phyloP scores from a whole-genome alignment of 805 yeast species.

The Maudiozyma turicensis region DNA sequence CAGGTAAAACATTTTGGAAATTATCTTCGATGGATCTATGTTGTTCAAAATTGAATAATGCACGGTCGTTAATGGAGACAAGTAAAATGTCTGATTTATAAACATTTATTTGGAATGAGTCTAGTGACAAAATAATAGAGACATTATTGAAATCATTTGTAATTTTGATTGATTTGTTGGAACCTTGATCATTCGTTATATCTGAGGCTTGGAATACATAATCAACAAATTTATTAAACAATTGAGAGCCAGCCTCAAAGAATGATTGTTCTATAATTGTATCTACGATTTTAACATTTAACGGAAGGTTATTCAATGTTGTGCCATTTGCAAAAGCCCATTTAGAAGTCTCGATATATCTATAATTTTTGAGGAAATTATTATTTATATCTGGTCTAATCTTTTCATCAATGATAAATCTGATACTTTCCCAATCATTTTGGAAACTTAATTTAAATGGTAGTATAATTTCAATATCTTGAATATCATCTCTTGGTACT shows the following conservation, averaged over 20 bases:
- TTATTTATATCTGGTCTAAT: slow-evolving; percentile 28
- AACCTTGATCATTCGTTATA: slow-evolving; percentile 5
- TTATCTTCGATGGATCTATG: slow-evolving; percentile 42
- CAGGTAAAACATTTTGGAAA: slow-evolving; percentile 36
- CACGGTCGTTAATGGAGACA: slow-evolving; percentile 56
- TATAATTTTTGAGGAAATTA: slow-evolving; percentile 30
- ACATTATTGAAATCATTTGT: slow-evolving; percentile 24
- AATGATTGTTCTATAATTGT: no score
- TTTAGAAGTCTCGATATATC: slow-evolving; percentile 51
- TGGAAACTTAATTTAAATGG: slow-evolving; percentile 52
- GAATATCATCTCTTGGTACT: slow-evolving; percentile 22
- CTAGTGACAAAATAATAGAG: slow-evolving; percentile 11
- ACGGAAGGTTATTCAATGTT: neutral
- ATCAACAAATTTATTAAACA: slow-evolving; percentile 8
- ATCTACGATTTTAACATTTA: neutral
- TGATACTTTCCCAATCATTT: slow-evolving; percentile 40
- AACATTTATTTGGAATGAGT: slow-evolving; percentile 34
- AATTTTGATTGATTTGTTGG: slow-evolving; percentile 30
- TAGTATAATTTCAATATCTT: slow-evolving; percentile 34
- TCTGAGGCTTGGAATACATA: slow-evolving; percentile 8
- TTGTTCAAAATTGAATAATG: slow-evolving; percentile 77
- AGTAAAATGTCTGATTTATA: slow-evolving; percentile 37
- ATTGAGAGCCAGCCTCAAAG: slow-evolving; percentile 3
- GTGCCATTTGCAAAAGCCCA: slow-evolving; percentile 43
- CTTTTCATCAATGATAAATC: slow-evolving; percentile 61